Evolutionary conservation across 1,284 basidiomycete genomes (phyloP), one percentile per base, ranked within the genome.

Genomic region (Trametes hirsuta): DNA sequence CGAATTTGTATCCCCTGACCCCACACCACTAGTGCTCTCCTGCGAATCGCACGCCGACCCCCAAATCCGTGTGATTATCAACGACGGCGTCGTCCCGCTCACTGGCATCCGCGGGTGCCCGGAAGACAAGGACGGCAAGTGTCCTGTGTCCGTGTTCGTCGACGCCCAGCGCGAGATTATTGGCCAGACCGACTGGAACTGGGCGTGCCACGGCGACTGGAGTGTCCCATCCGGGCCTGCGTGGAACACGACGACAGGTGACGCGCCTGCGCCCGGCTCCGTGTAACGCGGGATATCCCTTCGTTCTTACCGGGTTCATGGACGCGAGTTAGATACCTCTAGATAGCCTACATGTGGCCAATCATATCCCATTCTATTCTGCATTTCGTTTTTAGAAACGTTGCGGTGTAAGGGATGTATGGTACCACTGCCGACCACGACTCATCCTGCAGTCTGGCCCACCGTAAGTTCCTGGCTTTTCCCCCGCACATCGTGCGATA

Each of bases 81-180:
- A 97, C 76, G 95, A 97, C 71, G 95, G 91, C 3, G 91, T 95
- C 1, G 81, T 87, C 1, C 94, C 95, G 1, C 81, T 97, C 41
- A 88, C 88, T 2, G 84, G 88, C 37, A 82, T 93, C 68, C 77
- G 80, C 22, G 91, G 90, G 1, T 95, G 93, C 66, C 84, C 88
- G 0, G 73, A 84, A 66, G 80, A 88, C 67, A 77, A 82, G 46
- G 86, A 95, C 60, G 94, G 95, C 11, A 83, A 96, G 72, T 98
- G 95, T 67, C 79, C 90, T 0, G 77, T 96, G 6, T 78, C 84
- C 45, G 84, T 83, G 3, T 96, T 97, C 71, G 83, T 95, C 36
- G 77, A 74, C 1, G 88, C 85, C 1, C 84, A 92, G 77, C 81
- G 85, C 74, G 81, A 86, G 75, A 85, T 86, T 45, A 84, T 93